phyloP scores from a whole-genome alignment of 306 rosid genomes.

The Vigna radiata region DNA sequence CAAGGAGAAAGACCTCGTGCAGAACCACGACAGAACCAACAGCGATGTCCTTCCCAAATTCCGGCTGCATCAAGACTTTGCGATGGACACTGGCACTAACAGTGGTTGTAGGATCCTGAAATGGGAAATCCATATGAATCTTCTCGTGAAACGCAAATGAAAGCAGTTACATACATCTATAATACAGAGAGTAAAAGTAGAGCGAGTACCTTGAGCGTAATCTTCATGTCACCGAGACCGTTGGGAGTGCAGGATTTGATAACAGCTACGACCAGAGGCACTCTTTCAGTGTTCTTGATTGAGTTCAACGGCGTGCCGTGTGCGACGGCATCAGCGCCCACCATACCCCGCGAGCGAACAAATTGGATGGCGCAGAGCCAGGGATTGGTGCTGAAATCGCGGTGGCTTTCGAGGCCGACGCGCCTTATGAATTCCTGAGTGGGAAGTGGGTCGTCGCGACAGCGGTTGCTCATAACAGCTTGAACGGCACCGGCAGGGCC shows the following conservation, averaged over 20 bases:
- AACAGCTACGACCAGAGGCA: constrained; percentile 57
- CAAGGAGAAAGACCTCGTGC: constrained; percentile 56
- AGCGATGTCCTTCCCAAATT: constrained; percentile 58
- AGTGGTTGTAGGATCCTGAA: constrained; percentile 82
- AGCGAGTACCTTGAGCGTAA: constrained; percentile 66
- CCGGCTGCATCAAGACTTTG: constrained; percentile 58
- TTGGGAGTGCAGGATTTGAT: constrained; percentile 75
- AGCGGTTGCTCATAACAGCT: constrained; percentile 76
- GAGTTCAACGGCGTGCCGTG: constrained; percentile 54
- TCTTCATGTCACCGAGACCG: constrained; percentile 76
- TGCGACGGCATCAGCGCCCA: constrained; percentile 14
- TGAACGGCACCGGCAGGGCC: constrained; percentile 89
- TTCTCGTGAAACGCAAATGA: not conserved
- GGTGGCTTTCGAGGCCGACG: constrained; percentile 50
- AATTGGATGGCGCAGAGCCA: constrained; percentile 71
- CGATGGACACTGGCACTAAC: constrained; percentile 71
- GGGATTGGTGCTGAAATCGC: constrained; percentile 53
- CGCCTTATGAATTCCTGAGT: constrained; percentile 78
- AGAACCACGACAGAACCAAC: constrained; percentile 78
- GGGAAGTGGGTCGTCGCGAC: constrained; percentile 45
- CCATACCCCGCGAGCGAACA: constrained; percentile 49
- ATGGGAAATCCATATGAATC: constrained; percentile 4
- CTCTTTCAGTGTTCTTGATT: constrained; percentile 56
- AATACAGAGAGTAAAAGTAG: not conserved
- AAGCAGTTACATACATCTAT: not conserved